Evolutionary conservation across 2,329 filamentous ascomycete genomes (phyloP).

Genomic region (Diplodia scrobiculata): DNA sequence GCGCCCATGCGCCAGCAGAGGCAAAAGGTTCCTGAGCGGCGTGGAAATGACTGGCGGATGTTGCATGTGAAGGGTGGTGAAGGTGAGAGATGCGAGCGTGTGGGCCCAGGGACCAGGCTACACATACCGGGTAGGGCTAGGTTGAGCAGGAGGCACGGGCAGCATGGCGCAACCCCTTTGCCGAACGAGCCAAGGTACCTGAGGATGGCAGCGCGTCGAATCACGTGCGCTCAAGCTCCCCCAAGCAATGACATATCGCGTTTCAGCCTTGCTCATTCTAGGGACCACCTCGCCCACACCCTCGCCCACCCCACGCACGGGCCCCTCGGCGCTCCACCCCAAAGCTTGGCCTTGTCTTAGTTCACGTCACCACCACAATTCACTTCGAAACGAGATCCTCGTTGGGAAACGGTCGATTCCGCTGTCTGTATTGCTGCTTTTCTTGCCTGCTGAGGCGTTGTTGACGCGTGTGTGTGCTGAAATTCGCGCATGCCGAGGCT

Average conservation of each 20-base stretch:
- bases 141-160: background rate
- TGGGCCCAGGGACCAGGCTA: background rate
- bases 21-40: no score
- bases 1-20: no score
- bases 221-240: background rate
- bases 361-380: background rate
- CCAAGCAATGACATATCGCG: conserved; percentile 1
- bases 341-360: conserved; percentile 16
- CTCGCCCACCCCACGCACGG: background rate
- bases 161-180: conserved; percentile 6
- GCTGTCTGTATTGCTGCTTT: background rate
- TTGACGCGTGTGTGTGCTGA: background rate
- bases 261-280: conserved; percentile 21
- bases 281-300: conserved; percentile 6
- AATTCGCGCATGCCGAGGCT: background rate
- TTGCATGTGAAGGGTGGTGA: background rate
- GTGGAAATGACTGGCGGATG: background rate
- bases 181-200: background rate
- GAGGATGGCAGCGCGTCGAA: no score
- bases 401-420: background rate
- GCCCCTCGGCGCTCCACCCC: background rate
- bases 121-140: background rate
- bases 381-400: background rate
- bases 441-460: background rate
- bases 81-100: background rate